Conservation (phyloP, 225 moss, liverwort and hornwort genomes). For the Asterella californica region DNA sequence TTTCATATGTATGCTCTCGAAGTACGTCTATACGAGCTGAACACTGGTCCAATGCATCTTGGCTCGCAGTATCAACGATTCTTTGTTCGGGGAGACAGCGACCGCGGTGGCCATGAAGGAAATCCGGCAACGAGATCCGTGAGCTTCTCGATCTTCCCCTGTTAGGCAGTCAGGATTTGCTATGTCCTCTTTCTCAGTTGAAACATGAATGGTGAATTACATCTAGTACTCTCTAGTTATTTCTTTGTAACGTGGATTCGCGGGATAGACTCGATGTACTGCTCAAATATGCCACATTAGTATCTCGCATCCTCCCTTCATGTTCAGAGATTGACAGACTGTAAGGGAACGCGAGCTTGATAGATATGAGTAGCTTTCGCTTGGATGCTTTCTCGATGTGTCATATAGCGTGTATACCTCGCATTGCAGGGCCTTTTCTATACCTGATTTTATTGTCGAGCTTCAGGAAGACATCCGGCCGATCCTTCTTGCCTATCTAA, state of each 20-base stretch:
- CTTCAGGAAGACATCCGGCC: conserved; percentile 87
- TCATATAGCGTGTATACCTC: background rate
- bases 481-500: conserved; percentile 83
- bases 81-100: conserved; percentile 93
- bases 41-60: background rate
- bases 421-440: conserved; percentile 66
- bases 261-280: no score
- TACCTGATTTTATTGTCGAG: conserved; percentile 81
- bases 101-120: conserved; percentile 97
- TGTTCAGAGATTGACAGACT: no score
- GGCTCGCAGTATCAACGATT: conserved; percentile 81
- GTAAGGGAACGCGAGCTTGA: no score
- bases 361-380: no score
- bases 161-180: background rate
- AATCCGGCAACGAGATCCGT: conserved; percentile 95
- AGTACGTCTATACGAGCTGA: background rate
- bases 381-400: no score
- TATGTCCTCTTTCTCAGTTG: background rate
- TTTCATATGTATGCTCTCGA: background rate
- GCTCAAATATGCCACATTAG: no score
- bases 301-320: no score
- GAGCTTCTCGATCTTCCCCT: conserved; percentile 28
- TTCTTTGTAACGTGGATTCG: no score
- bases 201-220: background rate
- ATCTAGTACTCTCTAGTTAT: background rate